Conservation (phyloP, 108 stramenopile species). For the Pseudonitzschia multistriata region DNA sequence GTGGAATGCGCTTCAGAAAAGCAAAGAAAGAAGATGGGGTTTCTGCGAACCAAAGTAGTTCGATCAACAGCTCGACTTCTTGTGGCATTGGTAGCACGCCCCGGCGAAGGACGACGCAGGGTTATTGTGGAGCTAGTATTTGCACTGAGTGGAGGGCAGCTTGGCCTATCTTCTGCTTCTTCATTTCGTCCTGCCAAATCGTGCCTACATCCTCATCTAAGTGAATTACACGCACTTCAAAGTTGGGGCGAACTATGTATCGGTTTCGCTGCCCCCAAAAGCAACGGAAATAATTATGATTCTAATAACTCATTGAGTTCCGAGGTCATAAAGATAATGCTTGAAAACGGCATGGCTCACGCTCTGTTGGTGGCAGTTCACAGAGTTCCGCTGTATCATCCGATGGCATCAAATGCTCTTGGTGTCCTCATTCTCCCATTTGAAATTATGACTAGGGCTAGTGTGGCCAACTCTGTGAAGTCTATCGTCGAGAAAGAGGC, state of each 20-base stretch:
- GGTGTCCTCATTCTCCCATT: slow-evolving; percentile 76
- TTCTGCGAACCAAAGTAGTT: slow-evolving; percentile 45
- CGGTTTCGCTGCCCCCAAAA: slow-evolving; percentile 82
- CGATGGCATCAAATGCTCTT: slow-evolving; percentile 62
- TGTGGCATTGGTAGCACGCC: slow-evolving; percentile 82
- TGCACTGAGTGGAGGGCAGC: slow-evolving; percentile 71
- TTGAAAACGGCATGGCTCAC: slow-evolving; percentile 77
- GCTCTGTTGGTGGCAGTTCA: slow-evolving; percentile 75
- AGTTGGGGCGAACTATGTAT: slow-evolving; percentile 85
- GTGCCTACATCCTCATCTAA: background rate
- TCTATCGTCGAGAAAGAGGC: slow-evolving; percentile 60
- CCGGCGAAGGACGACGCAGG: slow-evolving; percentile 89
- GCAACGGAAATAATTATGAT: slow-evolving; percentile 51
- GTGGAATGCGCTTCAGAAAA: slow-evolving; percentile 1
- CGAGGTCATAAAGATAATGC: slow-evolving; percentile 83
- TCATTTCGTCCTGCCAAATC: slow-evolving; percentile 2
- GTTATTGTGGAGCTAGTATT: slow-evolving; percentile 81
- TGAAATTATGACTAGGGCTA: slow-evolving; percentile 80
- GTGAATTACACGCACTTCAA: slow-evolving; percentile 62
- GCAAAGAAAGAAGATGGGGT: slow-evolving; percentile 18
- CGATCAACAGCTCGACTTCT: slow-evolving; percentile 77
- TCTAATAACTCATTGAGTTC: slow-evolving; percentile 65
- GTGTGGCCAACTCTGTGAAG: slow-evolving; percentile 54
- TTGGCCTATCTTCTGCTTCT: slow-evolving; percentile 16
- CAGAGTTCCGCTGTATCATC: slow-evolving; percentile 72